Base-by-base conservation (phyloP, 306 rosid species). In the Calophaca sinica region DNA sequence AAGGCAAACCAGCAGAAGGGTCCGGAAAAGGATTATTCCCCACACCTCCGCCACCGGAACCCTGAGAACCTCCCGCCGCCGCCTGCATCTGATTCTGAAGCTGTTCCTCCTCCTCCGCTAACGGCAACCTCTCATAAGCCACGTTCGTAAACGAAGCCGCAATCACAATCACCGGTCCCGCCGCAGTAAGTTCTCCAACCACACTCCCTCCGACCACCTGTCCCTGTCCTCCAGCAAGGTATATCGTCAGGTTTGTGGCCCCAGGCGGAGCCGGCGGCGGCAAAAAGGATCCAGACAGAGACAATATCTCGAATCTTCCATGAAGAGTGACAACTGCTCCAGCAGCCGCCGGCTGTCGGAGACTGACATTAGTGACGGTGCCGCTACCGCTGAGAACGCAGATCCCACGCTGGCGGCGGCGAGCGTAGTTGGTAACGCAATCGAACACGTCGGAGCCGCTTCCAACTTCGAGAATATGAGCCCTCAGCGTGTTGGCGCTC, bases 221-320 rank as follows among this genome's bases (percentile, higher is more conserved):
- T 0, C 99, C 99, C 57, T 92, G 96, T 1, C 96, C 99, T 4
- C 96, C 98, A 5, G 96, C 96, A 2, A 94, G 80, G 52, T 86
- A 94, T 36, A 92, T 86, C 0, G 96, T 92, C 49, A 94, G 68
- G 46, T 96, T 92, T 0, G 99, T 92, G 0, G 98, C 98, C 0
- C 99, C 97, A 0, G 99, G 99, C 0, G 99, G 99, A 3, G 99
- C 97, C 0, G 99, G 99, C 4, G 97, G 96, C 0, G 99, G 99
- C 11, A 94, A 84, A 75, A 94, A 92, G 0, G 99, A 92, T 2
- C 99, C 99, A 0, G 96, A 80, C 5, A 94, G 84, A 0, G 99
- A 94, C 2, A 94, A 41, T 69, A 94, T 94, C 93, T 94, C 99
- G 38, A 94, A 94, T 73, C 98, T 79, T 0, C 99, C 99, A n/a